Conservation (phyloP, 2,329 filamentous ascomycete genomes). For the Ophiosphaerella korrae region DNA sequence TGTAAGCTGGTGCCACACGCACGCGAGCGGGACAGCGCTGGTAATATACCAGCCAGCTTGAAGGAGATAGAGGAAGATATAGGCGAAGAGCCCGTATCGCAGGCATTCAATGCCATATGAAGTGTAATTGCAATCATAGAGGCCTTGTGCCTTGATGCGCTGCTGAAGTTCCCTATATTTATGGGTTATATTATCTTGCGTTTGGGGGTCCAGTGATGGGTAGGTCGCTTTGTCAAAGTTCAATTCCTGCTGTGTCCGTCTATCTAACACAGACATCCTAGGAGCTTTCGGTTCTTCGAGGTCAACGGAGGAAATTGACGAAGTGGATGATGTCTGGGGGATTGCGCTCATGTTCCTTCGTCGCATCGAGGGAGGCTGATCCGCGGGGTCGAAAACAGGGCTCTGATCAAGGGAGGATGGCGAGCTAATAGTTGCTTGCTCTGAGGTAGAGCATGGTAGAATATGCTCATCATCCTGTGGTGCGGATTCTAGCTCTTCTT, state of each 20-base stretch:
- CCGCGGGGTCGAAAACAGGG: slow-evolving; percentile 62
- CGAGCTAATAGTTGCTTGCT: slow-evolving; percentile 33
- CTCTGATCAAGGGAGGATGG: slow-evolving; percentile 62
- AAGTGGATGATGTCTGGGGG: slow-evolving; percentile 57
- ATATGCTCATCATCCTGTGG: slow-evolving; percentile 46
- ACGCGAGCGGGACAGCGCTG: slow-evolving; percentile 76
- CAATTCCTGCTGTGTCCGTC: slow-evolving; percentile 75
- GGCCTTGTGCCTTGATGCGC: slow-evolving; percentile 71
- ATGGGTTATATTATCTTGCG: slow-evolving; percentile 74
- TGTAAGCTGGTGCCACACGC: slow-evolving; percentile 91
- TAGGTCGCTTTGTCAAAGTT: slow-evolving; percentile 79
- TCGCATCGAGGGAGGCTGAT: slow-evolving; percentile 45
- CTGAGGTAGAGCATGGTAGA: slow-evolving; percentile 24
- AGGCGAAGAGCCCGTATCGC: slow-evolving; percentile 73
- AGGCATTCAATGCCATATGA: slow-evolving; percentile 76
- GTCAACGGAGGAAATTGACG: slow-evolving; percentile 63
- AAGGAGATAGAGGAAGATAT: slow-evolving; percentile 60
- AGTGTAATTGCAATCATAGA: slow-evolving; percentile 84
- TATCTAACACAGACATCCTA: slow-evolving; percentile 69
- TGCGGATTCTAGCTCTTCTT: slow-evolving; percentile 44
- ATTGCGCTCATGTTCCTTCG: slow-evolving; percentile 45
- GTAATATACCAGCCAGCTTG: slow-evolving; percentile 53
- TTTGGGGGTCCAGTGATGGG: slow-evolving; percentile 73
- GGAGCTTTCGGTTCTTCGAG: slow-evolving; percentile 44
- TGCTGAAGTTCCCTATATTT: slow-evolving; percentile 83